Conservation (phyloP, 2,329 filamentous ascomycete species). For the Phialemonium atrogriseum region DNA sequence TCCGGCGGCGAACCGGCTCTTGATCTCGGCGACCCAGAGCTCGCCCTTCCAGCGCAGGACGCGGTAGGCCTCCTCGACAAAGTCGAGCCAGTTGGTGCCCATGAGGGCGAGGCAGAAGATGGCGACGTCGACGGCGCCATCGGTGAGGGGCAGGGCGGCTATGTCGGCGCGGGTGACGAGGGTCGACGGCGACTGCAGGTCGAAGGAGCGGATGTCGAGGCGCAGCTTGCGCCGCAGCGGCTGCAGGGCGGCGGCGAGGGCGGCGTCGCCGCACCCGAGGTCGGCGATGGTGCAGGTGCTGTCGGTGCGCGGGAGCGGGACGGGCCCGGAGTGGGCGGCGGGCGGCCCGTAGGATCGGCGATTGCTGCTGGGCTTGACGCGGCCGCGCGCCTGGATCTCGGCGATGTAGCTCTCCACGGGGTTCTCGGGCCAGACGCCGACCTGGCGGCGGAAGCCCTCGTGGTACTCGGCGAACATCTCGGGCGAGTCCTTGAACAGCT, state of each 20-base stretch:
- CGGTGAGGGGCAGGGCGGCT: constrained; percentile 66
- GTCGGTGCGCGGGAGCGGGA: constrained; percentile 61
- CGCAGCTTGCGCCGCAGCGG: constrained; percentile 56
- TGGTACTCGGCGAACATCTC: constrained; percentile 97
- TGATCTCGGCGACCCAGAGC: constrained; percentile 96
- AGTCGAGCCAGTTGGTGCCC: constrained; percentile 97
- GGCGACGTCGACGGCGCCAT: constrained; percentile 73
- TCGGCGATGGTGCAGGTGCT: constrained; percentile 77
- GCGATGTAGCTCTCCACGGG: constrained; percentile 82
- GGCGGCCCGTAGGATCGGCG: constrained; percentile 13
- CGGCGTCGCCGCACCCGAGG: constrained; percentile 87
- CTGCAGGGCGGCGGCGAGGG: constrained; percentile 63
- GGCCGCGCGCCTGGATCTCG: constrained; percentile 61
- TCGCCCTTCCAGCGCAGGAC: constrained; percentile 90
- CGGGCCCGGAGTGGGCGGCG: constrained; percentile 17
- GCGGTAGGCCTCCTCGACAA: constrained; percentile 92
- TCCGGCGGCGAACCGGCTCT: constrained; percentile 68
- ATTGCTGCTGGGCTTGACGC: constrained; percentile 28
- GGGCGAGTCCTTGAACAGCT: constrained; percentile 74
- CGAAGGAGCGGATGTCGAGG: constrained; percentile 74
- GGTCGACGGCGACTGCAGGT: constrained; percentile 65
- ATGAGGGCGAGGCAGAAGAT: constrained; percentile 96
- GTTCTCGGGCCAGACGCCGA: constrained; percentile 93
- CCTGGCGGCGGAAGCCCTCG: constrained; percentile 90
- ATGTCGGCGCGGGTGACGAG: constrained; percentile 87